phyloP scores from a whole-genome alignment of 2,329 filamentous ascomycete genomes.

The Fusarium napiforme region DNA sequence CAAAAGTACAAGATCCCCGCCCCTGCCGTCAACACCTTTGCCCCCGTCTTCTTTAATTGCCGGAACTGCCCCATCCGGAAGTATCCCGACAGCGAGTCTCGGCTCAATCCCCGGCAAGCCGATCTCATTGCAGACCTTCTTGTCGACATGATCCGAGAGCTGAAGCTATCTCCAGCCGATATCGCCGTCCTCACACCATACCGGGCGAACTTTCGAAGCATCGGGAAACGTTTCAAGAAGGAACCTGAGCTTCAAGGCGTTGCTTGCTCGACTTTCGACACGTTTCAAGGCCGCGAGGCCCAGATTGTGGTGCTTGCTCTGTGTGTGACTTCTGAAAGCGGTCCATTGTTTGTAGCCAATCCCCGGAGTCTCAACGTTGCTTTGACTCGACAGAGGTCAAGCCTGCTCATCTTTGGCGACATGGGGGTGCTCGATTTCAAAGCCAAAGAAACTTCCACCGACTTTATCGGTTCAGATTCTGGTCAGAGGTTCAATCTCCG shows the following conservation, averaged over 20 bases:
- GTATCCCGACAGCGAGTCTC: not conserved
- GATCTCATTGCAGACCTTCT: not conserved
- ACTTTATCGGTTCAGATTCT: not conserved
- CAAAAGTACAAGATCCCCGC: rapidly evolving
- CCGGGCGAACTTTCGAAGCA: not conserved
- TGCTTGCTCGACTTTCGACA: not conserved
- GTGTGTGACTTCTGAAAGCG: not conserved
- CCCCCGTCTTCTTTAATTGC: not conserved
- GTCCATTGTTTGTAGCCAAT: not conserved
- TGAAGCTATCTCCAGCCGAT: not conserved
- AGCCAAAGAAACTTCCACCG: rapidly evolving
- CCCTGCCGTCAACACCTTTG: rapidly evolving
- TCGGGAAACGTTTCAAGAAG: not conserved
- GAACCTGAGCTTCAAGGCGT: rapidly evolving
- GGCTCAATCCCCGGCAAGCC: not conserved
- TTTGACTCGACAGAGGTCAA: not conserved
- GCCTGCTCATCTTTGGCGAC: constrained; percentile 6
- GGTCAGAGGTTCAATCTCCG: not conserved
- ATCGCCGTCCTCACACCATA: constrained; percentile 3
- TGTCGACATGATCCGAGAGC: not conserved
- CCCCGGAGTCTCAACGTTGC: not conserved
- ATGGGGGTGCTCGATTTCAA: not conserved
- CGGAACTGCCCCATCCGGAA: rapidly evolving
- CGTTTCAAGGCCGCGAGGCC: not conserved
- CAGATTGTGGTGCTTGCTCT: not conserved